Evolutionary conservation across 495 filamentous ascomycete species (phyloP), one percentile per base, ranked within the genome.

Genomic region (Chaetomium cochliodes): DNA sequence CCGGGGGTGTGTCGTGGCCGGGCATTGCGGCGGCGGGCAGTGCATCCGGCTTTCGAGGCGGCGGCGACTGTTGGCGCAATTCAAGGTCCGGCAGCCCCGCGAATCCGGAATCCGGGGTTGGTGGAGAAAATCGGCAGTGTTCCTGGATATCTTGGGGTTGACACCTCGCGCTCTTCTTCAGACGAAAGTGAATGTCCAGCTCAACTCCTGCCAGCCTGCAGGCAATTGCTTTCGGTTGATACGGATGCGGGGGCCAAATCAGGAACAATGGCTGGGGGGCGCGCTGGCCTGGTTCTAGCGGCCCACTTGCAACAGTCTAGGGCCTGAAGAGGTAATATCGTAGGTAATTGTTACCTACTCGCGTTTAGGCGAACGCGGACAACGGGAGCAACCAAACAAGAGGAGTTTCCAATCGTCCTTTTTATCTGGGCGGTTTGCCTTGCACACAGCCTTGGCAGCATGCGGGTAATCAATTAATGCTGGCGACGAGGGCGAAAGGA

Each of bases 11-110:
- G 39, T 56, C 52, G 61, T 47, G 61, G 26, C 51, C 51, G 18
- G 61, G 2, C 61, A 63, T 63, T 55, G 61, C 51, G 26, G 52
- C 41, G 11, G 51, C 23, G 46, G 25, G 52, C n/a, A n/a, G 61
- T 39, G 52, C 51, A 25, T n/a, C 18, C 61, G 42, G 20, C 49
- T 39, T 9, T 20, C 51, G 13, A 33, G 22, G 33, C 33, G 33
- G 33, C 33, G 33, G 33, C 33, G 33, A 12, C 33, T 7, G 33
- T 55, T 39, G 26, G 50, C 33, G 42, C 51, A 63, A n/a, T 37
- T 18, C 46, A 26, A 41, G 39, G n/a, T n/a, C n/a, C n/a, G n/a
- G 61, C 26, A 46, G 18, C 25, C 51, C 61, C 61, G 61, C 61
- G 61, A 56, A 37, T 42, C 52, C 51, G 52, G 52, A 56, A 37